phyloP scores from a whole-genome alignment of 2,329 filamentous ascomycete genomes.

The Fusarium incarnatum region DNA sequence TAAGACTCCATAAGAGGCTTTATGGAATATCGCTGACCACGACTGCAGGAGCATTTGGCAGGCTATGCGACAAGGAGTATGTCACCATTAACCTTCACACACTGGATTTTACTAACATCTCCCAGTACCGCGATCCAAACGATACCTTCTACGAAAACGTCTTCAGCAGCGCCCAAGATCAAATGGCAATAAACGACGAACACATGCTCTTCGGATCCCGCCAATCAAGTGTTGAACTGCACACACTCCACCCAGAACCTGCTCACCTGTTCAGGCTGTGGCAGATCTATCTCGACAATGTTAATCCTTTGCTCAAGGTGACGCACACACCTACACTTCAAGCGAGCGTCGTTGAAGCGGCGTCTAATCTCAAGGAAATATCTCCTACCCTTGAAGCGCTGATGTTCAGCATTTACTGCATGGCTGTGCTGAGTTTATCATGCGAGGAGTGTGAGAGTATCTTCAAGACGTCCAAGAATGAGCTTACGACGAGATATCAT shows the following conservation, averaged over 20 bases:
- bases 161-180: slow-evolving; percentile 61
- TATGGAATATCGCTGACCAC: neutral
- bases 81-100: accelerated
- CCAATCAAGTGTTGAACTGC: slow-evolving; percentile 56
- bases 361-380: slow-evolving; percentile 55
- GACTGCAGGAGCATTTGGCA: slow-evolving; percentile 9
- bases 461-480: slow-evolving; percentile 55
- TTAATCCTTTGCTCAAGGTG: slow-evolving; percentile 69
- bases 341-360: slow-evolving; percentile 62
- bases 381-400: slow-evolving; percentile 62
- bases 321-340: slow-evolving; percentile 68
- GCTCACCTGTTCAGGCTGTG: slow-evolving; percentile 63
- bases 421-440: slow-evolving; percentile 56
- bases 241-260: slow-evolving; percentile 61
- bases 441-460: slow-evolving; percentile 56
- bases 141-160: slow-evolving; percentile 28
- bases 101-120: accelerated
- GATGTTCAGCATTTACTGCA: slow-evolving; percentile 65
- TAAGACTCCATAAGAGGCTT: neutral
- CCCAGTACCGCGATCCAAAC: neutral
- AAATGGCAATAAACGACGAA: slow-evolving; percentile 56
- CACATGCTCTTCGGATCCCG: slow-evolving; percentile 65
- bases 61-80: slow-evolving; percentile 24
- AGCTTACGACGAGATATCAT: slow-evolving; percentile 58
- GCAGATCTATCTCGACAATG: slow-evolving; percentile 69